Base-by-base conservation (phyloP, 2,329 filamentous ascomycete species). In the Neonectria coccinea region DNA sequence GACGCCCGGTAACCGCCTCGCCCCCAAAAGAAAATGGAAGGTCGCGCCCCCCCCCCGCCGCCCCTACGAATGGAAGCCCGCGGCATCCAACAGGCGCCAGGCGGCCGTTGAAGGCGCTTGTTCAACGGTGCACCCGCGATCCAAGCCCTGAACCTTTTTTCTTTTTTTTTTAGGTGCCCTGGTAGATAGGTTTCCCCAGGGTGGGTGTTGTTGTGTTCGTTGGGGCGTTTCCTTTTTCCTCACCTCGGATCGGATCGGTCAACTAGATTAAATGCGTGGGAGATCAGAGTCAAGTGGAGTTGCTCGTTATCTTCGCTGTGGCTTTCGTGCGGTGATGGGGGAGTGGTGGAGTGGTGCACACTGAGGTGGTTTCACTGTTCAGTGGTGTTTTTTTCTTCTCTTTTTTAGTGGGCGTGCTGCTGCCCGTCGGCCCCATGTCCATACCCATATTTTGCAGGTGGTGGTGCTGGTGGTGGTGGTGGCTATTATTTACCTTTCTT, bases 401-500 rank as follows among this genome's bases (percentile, higher is more conserved):
- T 25, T 33, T 48, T 33, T 33, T 33, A 33, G 48, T 33, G 29
- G 27, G 27, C 22, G 18, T 11, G n/a, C 14, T 31, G n/a, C 27
- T 22, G 25, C 22, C 22, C 22, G 22, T 20, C n/a, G 33, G 18
- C 10, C 10, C 45, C 47, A 41, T 36, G 36, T 39, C 27, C 47
- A 50, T 18, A 25, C 27, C 16, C 14, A 29, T 31, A 29, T 29
- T 50, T 50, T 31, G 47, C 47, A 50, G 47, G 16, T 31, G 47
- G 25, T 25, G 25, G 25, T 25, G 25, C 2, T 22, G 47, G 16
- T 31, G 47, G 25, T 25, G 25, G 25, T 25, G 25, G 22, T 22
- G 25, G 25, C 25, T 25, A 25, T 25, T 64, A 64, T 59, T 64
- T 59, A 64, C 61, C 45, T 54, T 39, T 59, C n/a, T 54, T 59